Percentiles rank a stretch among this genome's conserved stretches.
Conservation (phyloP, 495 filamentous ascomycete genomes). For the Aspergillus sclerotiicarbonarius region DNA sequence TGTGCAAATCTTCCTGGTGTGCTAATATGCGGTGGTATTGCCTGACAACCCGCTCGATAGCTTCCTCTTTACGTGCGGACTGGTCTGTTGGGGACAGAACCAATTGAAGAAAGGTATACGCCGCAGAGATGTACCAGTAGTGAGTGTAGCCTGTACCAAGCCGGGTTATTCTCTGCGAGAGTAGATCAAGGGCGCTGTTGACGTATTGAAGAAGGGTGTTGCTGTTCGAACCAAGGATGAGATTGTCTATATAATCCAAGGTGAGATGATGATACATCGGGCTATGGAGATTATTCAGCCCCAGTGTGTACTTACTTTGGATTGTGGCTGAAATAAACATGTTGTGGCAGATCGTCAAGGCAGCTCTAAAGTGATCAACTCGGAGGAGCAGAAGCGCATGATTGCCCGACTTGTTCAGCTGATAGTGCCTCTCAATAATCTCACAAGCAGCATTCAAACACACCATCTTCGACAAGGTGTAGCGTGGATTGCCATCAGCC, state of each 20-base stretch:
- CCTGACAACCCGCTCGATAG: slow-evolving; percentile 20
- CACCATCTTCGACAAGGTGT: slow-evolving; percentile 21
- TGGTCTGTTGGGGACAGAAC: slow-evolving; percentile 3
- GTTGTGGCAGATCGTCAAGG: slow-evolving; percentile 22
- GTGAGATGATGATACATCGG: background rate
- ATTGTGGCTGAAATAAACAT: slow-evolving; percentile 13
- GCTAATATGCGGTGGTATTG: slow-evolving; percentile 24
- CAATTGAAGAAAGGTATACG: slow-evolving; percentile 17
- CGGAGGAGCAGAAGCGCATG: slow-evolving; percentile 17
- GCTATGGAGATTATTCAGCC: background rate
- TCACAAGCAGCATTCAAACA: slow-evolving; percentile 23
- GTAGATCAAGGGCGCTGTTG: slow-evolving; percentile 23
- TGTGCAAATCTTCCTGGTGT: slow-evolving; percentile 19
- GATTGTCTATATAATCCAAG: slow-evolving; percentile 8
- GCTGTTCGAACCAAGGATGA: slow-evolving; percentile 15
- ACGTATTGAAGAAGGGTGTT: slow-evolving; percentile 19
- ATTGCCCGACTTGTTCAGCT: slow-evolving; percentile 12
- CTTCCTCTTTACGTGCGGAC: slow-evolving; percentile 16
- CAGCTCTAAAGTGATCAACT: slow-evolving; percentile 25
- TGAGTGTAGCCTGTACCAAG: slow-evolving; percentile 30
- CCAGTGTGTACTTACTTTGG: slow-evolving; percentile 11
- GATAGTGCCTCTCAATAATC: slow-evolving; percentile 19
- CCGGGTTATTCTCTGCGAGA: slow-evolving; percentile 28
- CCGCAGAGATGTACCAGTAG: slow-evolving; percentile 34
- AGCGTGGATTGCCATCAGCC: slow-evolving; percentile 16